Evolutionary conservation across 768 basidiomycete genomes (phyloP), one percentile per base, ranked within the genome.

Genomic region (Gloeophyllum trabeum): DNA sequence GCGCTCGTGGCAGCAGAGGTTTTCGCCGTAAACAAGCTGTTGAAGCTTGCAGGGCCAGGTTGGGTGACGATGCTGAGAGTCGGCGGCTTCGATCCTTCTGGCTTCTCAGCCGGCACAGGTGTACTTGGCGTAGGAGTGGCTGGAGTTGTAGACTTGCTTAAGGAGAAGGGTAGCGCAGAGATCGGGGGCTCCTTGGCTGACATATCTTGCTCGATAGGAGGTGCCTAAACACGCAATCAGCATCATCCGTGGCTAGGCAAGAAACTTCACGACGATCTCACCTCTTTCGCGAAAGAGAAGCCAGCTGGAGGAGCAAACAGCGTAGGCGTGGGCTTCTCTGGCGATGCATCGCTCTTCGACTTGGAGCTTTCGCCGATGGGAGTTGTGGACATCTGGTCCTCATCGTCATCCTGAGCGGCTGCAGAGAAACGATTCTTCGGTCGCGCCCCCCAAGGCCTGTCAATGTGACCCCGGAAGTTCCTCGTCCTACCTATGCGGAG

Each of bases 221-320:
- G 24, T 20, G 49, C 38, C 14, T 37, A 41, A 35, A 46, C 10
- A 37, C 12, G 24, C 43, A 25, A 37, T 37, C 13, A 37, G 20
- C 36, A 21, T 37, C 36, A 37, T 21, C 7, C 20, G 10, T 7
- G 20, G 7, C 36, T 6, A 37, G 36, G 10, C 7, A 10, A 6
- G 10, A 10, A 21, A 21, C 28, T 16, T 7, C 7, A 37, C 10
- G 10, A 37, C 20, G 10, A 10, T 64, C 74, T 45, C 48, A 76
- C 76, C 48, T 71, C 71, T 50, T 77, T 74, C 4, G 77, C 72
- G 50, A 88, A 86, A 35, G 66, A 75, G 58, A 88, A 87, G 5
- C 71, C 75, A 42, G 65, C 58, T 16, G 81, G 75, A 28, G 79
- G 63, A 30, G 77, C 65, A 55, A 81, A 85, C 4, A 63, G n/a